phyloP scores from a whole-genome alignment of 73 alveolate species.

The Halteria grandinella region DNA sequence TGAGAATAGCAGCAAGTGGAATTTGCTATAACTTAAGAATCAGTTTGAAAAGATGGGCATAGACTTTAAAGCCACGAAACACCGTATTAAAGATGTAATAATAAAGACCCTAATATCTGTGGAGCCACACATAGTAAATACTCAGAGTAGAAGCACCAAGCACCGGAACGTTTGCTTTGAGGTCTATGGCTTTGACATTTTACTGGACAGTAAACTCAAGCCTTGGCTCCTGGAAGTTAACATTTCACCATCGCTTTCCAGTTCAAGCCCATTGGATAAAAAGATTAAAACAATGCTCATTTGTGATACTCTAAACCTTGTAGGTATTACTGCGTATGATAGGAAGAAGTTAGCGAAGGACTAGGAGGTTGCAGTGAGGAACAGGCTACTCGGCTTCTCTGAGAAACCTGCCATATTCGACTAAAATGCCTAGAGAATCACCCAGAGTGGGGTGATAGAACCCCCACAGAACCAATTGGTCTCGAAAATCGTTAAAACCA shows the following conservation, averaged over 20 bases:
- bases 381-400: constrained; percentile 50
- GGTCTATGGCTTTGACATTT: constrained; percentile 82
- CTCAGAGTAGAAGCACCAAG: constrained; percentile 54
- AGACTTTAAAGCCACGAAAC: constrained; percentile 39
- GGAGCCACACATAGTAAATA: constrained; percentile 59
- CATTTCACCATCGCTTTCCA: constrained; percentile 73
- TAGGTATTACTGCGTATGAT: constrained; percentile 64
- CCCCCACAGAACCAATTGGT: background rate
- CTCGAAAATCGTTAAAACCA: background rate
- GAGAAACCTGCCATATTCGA: background rate
- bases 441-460: background rate
- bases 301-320: constrained; percentile 58
- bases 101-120: constrained; percentile 82
- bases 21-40: constrained; percentile 35
- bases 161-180: constrained; percentile 76
- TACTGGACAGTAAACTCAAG: constrained; percentile 76
- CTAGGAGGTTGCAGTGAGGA: background rate
- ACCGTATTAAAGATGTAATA: constrained; percentile 75
- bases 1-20: constrained; percentile 73
- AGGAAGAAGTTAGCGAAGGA: constrained; percentile 37
- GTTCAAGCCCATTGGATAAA: constrained; percentile 65
- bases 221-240: constrained; percentile 83
- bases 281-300: constrained; percentile 64
- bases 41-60: constrained; percentile 51
- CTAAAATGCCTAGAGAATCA: background rate